Conservation (phyloP, 495 filamentous ascomycete species). For the Penicillium angulare region DNA sequence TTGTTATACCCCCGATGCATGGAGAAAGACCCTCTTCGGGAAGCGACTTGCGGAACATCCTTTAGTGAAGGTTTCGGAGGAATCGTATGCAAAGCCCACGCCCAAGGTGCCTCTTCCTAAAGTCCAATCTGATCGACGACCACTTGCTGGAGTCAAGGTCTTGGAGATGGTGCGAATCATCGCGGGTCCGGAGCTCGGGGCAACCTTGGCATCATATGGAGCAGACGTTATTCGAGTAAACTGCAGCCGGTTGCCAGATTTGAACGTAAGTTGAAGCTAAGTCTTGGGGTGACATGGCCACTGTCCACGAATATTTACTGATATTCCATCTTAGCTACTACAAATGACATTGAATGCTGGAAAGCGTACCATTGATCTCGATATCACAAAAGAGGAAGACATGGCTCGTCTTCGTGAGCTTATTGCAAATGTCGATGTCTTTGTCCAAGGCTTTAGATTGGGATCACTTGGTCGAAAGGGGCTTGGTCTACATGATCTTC, state of each 20-base stretch:
- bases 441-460: slow-evolving; percentile 56
- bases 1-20: slow-evolving; percentile 29
- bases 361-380: slow-evolving; percentile 55
- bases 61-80: slow-evolving; percentile 15
- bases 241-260: slow-evolving; percentile 48
- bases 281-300: background rate
- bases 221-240: slow-evolving; percentile 61
- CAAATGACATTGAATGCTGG: slow-evolving; percentile 49
- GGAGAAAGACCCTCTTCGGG: slow-evolving; percentile 32
- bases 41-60: slow-evolving; percentile 20
- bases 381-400: slow-evolving; percentile 48
- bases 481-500: slow-evolving; percentile 44
- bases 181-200: slow-evolving; percentile 52
- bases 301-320: no score
- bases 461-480: slow-evolving; percentile 51
- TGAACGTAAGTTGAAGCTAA: slow-evolving; percentile 13
- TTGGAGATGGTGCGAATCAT: slow-evolving; percentile 60
- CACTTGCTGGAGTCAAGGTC: slow-evolving; percentile 58
- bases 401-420: slow-evolving; percentile 40
- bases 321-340: slow-evolving; percentile 29
- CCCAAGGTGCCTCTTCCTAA: slow-evolving; percentile 11
- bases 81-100: slow-evolving; percentile 21
- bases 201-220: slow-evolving; percentile 53
- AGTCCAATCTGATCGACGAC: slow-evolving; percentile 22
- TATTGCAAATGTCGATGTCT: slow-evolving; percentile 53